Percentiles rank a stretch among this genome's conserved stretches.
Evolutionary conservation across 2,329 filamentous ascomycete genomes (phyloP).

Genomic region (Alternaria gansuensis): DNA sequence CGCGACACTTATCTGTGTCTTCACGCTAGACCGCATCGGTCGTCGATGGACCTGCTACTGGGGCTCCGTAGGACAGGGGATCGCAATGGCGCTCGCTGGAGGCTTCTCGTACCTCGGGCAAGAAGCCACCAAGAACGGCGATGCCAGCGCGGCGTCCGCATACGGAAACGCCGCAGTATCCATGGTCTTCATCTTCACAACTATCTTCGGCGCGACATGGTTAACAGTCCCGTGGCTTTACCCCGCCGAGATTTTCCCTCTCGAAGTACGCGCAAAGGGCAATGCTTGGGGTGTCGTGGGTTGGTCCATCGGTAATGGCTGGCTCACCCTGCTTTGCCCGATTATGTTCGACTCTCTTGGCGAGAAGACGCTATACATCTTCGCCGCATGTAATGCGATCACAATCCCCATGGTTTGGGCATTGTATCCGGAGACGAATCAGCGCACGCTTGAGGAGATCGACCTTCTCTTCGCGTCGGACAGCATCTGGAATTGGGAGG

Average conservation of each 20-base stretch:
- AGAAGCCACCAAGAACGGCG: conserved; percentile 57
- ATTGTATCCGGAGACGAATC: conserved; percentile 76
- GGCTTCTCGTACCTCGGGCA: conserved; percentile 67
- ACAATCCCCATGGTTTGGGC: conserved; percentile 76
- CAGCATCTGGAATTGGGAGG: conserved; percentile 71
- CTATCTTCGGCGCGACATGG: conserved; percentile 71
- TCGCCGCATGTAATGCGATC: conserved; percentile 71
- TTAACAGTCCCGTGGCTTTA: conserved; percentile 67
- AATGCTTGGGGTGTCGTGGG: conserved; percentile 80
- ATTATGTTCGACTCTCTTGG: conserved; percentile 66
- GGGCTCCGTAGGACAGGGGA: conserved; percentile 70
- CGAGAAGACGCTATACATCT: conserved; percentile 78
- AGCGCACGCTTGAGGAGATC: conserved; percentile 78
- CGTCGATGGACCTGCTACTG: conserved; percentile 74
- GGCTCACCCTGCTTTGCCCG: conserved; percentile 59
- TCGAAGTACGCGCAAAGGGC: conserved; percentile 75
- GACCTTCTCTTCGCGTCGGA: conserved; percentile 74
- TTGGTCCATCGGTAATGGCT: conserved; percentile 79
- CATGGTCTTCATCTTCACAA: conserved; percentile 75
- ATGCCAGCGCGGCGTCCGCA: conserved; percentile 58
- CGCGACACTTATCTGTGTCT: conserved; percentile 73
- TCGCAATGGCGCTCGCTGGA: conserved; percentile 73
- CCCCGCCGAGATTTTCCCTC: conserved; percentile 76
- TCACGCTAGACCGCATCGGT: conserved; percentile 74
- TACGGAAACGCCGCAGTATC: conserved; percentile 72